phyloP scores from a whole-genome alignment of 805 yeast species.

The Pichia cabralensis region DNA sequence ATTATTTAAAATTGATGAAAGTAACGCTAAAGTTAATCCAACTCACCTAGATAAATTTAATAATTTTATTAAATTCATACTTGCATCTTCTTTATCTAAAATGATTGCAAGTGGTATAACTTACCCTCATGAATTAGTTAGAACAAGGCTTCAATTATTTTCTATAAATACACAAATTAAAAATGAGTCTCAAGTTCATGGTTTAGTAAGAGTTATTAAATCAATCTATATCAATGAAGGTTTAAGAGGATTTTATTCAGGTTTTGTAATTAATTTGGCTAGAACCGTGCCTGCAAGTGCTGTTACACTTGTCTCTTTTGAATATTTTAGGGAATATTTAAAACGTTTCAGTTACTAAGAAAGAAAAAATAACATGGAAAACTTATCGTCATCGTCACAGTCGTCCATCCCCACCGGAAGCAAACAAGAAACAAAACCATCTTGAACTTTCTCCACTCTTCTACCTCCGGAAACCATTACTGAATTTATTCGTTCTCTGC shows the following conservation, averaged over 20 bases:
- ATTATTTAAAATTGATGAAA: constrained; percentile 26
- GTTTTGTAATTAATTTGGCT: constrained; percentile 74
- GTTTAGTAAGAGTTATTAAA: constrained; percentile 23
- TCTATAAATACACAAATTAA: constrained; percentile 10
- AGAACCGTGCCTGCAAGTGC: constrained; percentile 94
- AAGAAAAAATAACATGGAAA: too few species aligned
- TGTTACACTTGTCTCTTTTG: constrained; percentile 89
- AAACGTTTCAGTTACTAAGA: constrained; percentile 13
- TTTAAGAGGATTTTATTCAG: constrained; percentile 74
- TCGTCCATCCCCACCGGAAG: too few species aligned
- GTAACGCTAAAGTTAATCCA: constrained; percentile 6
- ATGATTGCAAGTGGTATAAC: constrained; percentile 84
- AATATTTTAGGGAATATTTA: constrained; percentile 56
- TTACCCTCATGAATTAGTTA: constrained; percentile 89
- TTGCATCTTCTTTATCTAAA: constrained; percentile 74
- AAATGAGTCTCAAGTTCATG: constrained; percentile 20
- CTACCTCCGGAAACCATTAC: too few species aligned
- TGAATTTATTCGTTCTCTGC: too few species aligned
- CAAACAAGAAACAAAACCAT: too few species aligned
- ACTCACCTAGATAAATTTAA: constrained; percentile 3
- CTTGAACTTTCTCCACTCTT: too few species aligned
- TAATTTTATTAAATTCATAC: constrained; percentile 33
- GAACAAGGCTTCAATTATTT: constrained; percentile 78
- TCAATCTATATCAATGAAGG: constrained; percentile 60
- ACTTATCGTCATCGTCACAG: too few species aligned